These are phyloP conservation scores for Trichophyton verrucosum DNA, from an alignment of 2,329 filamentous ascomycete genomes.

Conservation along the genomic window DNA sequence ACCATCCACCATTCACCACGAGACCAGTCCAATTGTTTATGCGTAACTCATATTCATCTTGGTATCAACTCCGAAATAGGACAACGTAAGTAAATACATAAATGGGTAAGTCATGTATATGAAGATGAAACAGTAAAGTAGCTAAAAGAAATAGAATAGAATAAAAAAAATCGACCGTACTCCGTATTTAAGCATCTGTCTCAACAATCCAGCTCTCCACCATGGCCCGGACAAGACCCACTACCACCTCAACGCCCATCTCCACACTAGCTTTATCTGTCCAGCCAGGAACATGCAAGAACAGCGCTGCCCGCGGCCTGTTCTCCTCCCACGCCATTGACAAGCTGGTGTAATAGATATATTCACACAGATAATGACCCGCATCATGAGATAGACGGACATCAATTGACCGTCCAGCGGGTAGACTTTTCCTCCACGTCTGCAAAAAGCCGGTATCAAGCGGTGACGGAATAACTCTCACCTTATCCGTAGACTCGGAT, in stretches of 20 bases:
- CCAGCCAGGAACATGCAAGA: conserved; percentile 59
- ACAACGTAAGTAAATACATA: too few species aligned
- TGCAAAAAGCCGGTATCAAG: conserved; percentile 25
- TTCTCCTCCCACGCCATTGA: conserved; percentile 29
- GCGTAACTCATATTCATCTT: too few species aligned
- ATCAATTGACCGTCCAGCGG: conserved; percentile 19
- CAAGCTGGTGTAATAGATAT: conserved; percentile 61
- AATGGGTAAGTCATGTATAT: too few species aligned
- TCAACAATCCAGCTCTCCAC: not conserved
- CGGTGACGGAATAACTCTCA: conserved; percentile 16
- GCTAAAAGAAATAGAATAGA: too few species aligned
- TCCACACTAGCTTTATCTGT: conserved; percentile 37
- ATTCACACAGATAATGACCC: conserved; percentile 64
- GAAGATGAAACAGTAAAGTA: too few species aligned
- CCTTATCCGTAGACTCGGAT: not conserved
- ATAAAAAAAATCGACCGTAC: too few species aligned
- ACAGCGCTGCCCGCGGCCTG: conserved; percentile 42
- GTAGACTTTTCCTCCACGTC: conserved; percentile 20
- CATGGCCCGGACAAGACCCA: conserved; percentile 31
- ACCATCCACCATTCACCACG: too few species aligned
- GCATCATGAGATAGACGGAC: conserved; percentile 55
- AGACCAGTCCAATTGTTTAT: too few species aligned
- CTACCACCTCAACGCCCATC: conserved; percentile 28
- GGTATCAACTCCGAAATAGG: too few species aligned
- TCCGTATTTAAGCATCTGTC: not conserved